Base-by-base conservation (phyloP, 2,329 filamentous ascomycete genomes). In the Microdochium bolleyi region DNA sequence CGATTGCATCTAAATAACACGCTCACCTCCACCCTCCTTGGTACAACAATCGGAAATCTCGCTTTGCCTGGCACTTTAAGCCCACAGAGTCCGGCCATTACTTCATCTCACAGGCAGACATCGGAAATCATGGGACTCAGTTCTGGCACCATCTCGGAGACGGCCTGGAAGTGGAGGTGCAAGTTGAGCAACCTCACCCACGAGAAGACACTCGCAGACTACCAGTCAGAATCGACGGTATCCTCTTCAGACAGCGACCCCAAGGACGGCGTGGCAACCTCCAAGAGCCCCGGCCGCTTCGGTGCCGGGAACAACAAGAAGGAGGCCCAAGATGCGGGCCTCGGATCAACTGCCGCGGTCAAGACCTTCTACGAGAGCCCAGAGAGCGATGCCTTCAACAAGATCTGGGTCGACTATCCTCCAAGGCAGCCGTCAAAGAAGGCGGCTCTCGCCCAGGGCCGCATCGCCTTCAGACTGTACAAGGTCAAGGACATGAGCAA, bases 401-500 rank as follows among this genome's bases (percentile, higher is more conserved):
- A 61, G 52, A 62, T 70, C 51, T 74, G 71, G 71, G 67, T 69
- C 30, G 65, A 70, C 53, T 69, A 68, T 51, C 72, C 73, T 2
- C 73, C 72, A 34, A 69, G 67, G 54, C 69, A 73, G 61, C 60
- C 72, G 52, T 72, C 67, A 61, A 73, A 72, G 53, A 62, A 63
- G 24, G 64, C 61, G 2, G 60, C 64, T 49, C 63, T 63, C 41
- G 66, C 61, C 7, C 65, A 74, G 46, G 68, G 71, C 49, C 64
- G 68, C 3, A 67, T 70, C 14, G 72, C 74, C 53, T 72, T 77
- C 64, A 72, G 69, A 55, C 62, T 75, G 21, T 76, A 67, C 70
- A 76, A 74, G 65, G 58, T 72, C 64, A 74, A 73, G 57, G 72
- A 77, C 57, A 54, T 54, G 24, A 59, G 60, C 10, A 74, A 75